These are phyloP conservation scores for Colletotrichum cereale DNA, from an alignment of 2,329 filamentous ascomycete species.

Conservation along the genomic window DNA sequence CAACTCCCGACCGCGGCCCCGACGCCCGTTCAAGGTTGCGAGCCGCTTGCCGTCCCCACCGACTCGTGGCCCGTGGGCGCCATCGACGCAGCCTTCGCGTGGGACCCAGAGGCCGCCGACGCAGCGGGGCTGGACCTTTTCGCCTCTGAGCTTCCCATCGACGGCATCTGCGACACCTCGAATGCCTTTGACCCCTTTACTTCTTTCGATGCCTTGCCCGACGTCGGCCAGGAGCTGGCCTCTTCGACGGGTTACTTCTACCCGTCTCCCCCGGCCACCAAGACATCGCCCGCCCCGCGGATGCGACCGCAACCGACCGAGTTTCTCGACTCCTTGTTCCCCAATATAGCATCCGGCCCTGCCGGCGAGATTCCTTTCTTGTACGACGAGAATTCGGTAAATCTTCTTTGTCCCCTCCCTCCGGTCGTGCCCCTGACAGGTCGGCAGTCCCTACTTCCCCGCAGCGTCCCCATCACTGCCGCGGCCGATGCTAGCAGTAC, in stretches of 20 bases:
- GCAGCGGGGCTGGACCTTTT: not conserved
- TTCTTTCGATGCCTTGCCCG: not conserved
- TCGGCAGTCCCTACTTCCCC: not conserved
- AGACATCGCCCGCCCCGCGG: not conserved
- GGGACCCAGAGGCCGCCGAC: not conserved
- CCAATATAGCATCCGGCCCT: constrained; percentile 1
- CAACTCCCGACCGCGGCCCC: constrained; percentile 3
- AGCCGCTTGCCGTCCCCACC: not conserved
- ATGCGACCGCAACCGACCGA: not conserved
- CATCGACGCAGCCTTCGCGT: not conserved
- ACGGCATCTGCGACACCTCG: not conserved
- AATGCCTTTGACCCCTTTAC: not conserved
- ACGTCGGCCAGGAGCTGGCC: not conserved
- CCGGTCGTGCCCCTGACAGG: not conserved
- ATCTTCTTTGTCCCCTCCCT: constrained; percentile 1
- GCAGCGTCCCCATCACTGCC: not conserved
- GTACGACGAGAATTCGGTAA: constrained; percentile 18
- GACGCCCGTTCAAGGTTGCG: not conserved
- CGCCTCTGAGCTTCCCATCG: not conserved
- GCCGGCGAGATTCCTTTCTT: constrained; percentile 11
- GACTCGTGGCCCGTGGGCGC: constrained; percentile 7
- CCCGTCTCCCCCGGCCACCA: not conserved
- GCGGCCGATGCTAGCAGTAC: not conserved
- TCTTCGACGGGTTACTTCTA: not conserved
- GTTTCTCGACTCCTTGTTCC: constrained; percentile 4